Evolutionary conservation across 805 yeast species (phyloP).

Genomic region (Candida fluviatilis): DNA sequence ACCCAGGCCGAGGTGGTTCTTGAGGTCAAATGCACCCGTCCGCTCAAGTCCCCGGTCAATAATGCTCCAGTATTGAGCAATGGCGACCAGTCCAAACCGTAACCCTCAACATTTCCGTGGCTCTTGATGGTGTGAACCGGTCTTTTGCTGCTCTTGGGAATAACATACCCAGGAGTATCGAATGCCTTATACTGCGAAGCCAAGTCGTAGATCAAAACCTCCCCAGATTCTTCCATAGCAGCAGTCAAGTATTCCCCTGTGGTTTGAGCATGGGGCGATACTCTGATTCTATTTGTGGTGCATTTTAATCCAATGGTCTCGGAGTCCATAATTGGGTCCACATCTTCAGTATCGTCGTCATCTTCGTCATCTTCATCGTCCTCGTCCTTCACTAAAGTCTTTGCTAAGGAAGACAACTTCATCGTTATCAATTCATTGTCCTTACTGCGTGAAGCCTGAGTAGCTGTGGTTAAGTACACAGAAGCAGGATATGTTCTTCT

Average conservation of each 20-base stretch:
- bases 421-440: constrained; percentile 86
- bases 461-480: constrained; percentile 81
- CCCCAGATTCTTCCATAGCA: constrained; percentile 85
- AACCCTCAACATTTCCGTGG: constrained; percentile 97
- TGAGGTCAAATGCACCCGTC: constrained; percentile 73
- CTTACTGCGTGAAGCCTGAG: constrained; percentile 83
- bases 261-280: constrained; percentile 67
- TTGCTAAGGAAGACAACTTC: constrained; percentile 75
- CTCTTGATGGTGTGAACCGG: constrained; percentile 77
- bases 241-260: constrained; percentile 87
- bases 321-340: constrained; percentile 84
- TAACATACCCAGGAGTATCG: constrained; percentile 79
- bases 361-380: constrained; percentile 71
- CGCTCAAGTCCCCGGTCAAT: constrained; percentile 84
- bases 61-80: constrained; percentile 72
- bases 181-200: constrained; percentile 77
- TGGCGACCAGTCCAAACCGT: constrained; percentile 97
- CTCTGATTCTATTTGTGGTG: constrained; percentile 87
- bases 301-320: constrained; percentile 72
- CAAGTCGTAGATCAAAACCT: constrained; percentile 79
- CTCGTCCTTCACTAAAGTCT: constrained; percentile 83
- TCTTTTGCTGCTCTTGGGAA: constrained; percentile 72
- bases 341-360: constrained; percentile 61
- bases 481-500: constrained; percentile 89
- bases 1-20: constrained; percentile 77